Conservation (phyloP, 805 yeast genomes). For the Yamadazyma akitaensis region DNA sequence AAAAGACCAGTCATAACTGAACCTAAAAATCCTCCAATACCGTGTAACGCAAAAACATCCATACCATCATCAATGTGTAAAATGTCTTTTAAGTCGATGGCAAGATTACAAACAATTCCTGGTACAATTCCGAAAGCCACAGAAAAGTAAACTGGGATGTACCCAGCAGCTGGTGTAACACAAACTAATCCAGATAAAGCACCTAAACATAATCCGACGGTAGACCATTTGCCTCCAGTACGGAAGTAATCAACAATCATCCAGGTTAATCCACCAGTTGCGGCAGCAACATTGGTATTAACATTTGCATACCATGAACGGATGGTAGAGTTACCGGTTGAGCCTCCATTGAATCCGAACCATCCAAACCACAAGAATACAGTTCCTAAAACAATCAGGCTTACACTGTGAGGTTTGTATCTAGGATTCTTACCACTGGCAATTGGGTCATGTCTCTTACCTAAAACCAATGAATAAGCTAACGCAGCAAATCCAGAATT, state of each 20-base stretch:
- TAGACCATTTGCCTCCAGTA: constrained; percentile 86
- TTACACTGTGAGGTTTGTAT: constrained; percentile 91
- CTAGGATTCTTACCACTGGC: constrained; percentile 71
- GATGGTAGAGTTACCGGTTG: constrained; percentile 88
- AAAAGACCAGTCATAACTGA: constrained; percentile 84
- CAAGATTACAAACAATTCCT: constrained; percentile 76
- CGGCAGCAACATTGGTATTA: constrained; percentile 92
- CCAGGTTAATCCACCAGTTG: constrained; percentile 92
- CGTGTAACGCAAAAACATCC: constrained; percentile 92
- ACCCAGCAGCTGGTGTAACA: constrained; percentile 96
- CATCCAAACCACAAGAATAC: constrained; percentile 97
- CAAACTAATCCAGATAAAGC: constrained; percentile 92
- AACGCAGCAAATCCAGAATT: constrained; percentile 92
- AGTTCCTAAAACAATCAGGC: constrained; percentile 88
- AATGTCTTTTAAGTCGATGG: constrained; percentile 72
- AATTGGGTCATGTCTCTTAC: constrained; percentile 85
- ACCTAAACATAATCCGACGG: constrained; percentile 93
- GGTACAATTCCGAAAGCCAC: constrained; percentile 80
- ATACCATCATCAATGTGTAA: constrained; percentile 88
- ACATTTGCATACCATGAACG: constrained; percentile 93
- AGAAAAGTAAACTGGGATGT: constrained; percentile 87
- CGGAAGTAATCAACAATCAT: constrained; percentile 85
- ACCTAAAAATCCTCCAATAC: constrained; percentile 89
- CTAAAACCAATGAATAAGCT: constrained; percentile 87
- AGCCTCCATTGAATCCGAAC: constrained; percentile 99